A percentile compares a stretch with the other conserved stretches of the same genome.
Evolutionary conservation across 2,329 filamentous ascomycete genomes (phyloP).

Genomic region (Fusarium coffeatum): DNA sequence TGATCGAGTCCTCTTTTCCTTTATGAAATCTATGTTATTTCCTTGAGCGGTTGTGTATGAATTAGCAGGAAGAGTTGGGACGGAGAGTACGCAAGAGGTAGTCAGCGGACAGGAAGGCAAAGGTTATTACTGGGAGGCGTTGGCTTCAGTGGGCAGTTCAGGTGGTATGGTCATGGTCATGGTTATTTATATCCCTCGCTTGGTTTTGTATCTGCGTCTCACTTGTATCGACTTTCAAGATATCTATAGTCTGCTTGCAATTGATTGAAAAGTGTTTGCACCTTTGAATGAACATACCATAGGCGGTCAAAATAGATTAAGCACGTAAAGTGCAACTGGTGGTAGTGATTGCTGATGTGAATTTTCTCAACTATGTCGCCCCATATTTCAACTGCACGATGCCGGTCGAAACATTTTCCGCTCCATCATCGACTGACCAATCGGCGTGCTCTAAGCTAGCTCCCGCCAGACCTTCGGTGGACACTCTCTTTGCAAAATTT

Average conservation of each 20-base stretch:
- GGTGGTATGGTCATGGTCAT: background rate
- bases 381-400: background rate
- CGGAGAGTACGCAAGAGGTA: conserved; percentile 13
- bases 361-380: background rate
- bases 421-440: conserved; percentile 17
- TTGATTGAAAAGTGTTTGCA: conserved; percentile 17
- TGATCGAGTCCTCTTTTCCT: conserved; percentile 19
- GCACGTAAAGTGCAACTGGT: background rate
- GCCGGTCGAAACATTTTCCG: conserved; percentile 42
- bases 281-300: background rate
- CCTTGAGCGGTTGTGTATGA: conserved; percentile 18
- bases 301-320: background rate
- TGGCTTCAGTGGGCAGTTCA: conserved; percentile 26
- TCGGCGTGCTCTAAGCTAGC: conserved; percentile 37
- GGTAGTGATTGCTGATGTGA: background rate
- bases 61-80: conserved; percentile 2
- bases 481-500: conserved; percentile 47
- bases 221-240: background rate
- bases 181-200: conserved; percentile 37
- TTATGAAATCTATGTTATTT: conserved; percentile 16
- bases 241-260: conserved; percentile 15
- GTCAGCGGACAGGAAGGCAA: conserved; percentile 2
- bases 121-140: conserved; percentile 32
- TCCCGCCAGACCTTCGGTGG: conserved; percentile 35
- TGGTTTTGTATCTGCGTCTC: conserved; percentile 22